These are phyloP conservation scores for Debaryomyces hansenii DNA, from an alignment of 805 yeast genomes.

Conservation along the genomic window DNA sequence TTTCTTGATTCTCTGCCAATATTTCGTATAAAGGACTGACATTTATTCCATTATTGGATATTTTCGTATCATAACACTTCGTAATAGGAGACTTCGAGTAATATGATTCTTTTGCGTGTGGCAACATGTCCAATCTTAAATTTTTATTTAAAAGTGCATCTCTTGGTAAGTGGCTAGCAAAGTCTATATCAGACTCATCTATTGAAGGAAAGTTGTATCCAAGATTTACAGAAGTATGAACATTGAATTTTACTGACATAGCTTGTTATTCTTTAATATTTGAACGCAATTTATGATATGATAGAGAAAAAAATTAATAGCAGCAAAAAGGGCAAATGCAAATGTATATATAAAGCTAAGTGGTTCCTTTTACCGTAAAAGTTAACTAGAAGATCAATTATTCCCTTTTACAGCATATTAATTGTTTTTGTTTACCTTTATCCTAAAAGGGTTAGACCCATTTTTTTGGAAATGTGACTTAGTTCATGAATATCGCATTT, in stretches of 20 bases:
- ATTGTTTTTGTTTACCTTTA: conserved; percentile 15
- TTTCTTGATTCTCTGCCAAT: conserved; percentile 15
- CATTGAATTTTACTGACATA: conserved; percentile 6
- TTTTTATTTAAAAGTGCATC: conserved; percentile 13
- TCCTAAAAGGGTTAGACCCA: not conserved
- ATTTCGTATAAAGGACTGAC: conserved; percentile 24
- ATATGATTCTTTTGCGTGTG: not conserved
- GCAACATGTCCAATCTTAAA: conserved; percentile 9
- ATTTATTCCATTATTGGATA: conserved; percentile 1
- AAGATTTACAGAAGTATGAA: conserved; percentile 12
- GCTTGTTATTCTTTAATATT: not conserved
- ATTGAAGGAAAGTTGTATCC: conserved; percentile 13
- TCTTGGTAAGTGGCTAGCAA: conserved; percentile 3
- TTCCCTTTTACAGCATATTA: conserved; percentile 7
- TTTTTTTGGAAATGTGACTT: not conserved
- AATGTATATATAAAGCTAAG: conserved; percentile 1
- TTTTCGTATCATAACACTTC: not conserved
- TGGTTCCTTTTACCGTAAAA: too few relatives aligned
- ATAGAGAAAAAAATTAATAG: not conserved
- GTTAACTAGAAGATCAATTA: not conserved
- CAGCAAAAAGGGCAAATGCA: not conserved
- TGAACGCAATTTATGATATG: not conserved
- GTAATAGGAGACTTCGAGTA: conserved; percentile 1
- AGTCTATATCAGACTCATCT: not conserved
- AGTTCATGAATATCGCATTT: too few relatives aligned